These are phyloP conservation scores for Thelephora ganbajun DNA, from an alignment of 768 basidiomycete species.

Conservation along the genomic window DNA sequence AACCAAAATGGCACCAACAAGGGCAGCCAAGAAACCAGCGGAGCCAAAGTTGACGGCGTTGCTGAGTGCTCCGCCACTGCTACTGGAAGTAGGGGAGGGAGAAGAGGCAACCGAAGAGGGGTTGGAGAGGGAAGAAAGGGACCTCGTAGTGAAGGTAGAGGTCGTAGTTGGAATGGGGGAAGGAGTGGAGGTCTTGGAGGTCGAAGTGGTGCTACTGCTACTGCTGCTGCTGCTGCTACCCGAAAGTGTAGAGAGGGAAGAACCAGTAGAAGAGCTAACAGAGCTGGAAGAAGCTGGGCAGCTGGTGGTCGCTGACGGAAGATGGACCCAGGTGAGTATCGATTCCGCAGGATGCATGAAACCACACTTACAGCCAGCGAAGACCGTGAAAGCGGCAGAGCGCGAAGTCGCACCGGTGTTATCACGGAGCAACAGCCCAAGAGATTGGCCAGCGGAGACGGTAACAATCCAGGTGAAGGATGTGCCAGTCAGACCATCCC, in stretches of 20 bases:
- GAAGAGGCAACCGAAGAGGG: too few relatives aligned
- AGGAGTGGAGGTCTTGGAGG: slow-evolving; percentile 1
- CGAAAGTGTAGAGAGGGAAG: background rate
- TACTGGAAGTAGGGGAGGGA: too few relatives aligned
- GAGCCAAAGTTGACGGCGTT: too few relatives aligned
- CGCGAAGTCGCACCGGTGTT: slow-evolving; percentile 33
- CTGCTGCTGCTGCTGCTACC: background rate
- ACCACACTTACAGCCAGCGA: slow-evolving; percentile 31
- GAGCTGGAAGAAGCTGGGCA: background rate
- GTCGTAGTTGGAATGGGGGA: slow-evolving; percentile 1
- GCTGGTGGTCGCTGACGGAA: slow-evolving; percentile 2
- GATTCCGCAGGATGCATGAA: background rate
- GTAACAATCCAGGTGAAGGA: slow-evolving; percentile 43
- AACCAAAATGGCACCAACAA: too few relatives aligned
- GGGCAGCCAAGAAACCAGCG: too few relatives aligned
- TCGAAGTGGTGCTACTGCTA: background rate
- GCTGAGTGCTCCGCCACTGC: too few relatives aligned
- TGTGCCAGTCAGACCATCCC: slow-evolving; percentile 26
- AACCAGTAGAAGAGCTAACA: slow-evolving; percentile 1
- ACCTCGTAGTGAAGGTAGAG: background rate
- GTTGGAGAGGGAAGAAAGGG: too few relatives aligned
- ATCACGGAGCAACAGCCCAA: slow-evolving; percentile 54
- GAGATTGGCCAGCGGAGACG: slow-evolving; percentile 30
- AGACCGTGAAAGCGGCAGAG: slow-evolving; percentile 37
- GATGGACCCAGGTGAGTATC: slow-evolving; percentile 5